Evolutionary conservation across 2,329 filamentous ascomycete species (phyloP).

Genomic region (Diplodia intermedia): DNA sequence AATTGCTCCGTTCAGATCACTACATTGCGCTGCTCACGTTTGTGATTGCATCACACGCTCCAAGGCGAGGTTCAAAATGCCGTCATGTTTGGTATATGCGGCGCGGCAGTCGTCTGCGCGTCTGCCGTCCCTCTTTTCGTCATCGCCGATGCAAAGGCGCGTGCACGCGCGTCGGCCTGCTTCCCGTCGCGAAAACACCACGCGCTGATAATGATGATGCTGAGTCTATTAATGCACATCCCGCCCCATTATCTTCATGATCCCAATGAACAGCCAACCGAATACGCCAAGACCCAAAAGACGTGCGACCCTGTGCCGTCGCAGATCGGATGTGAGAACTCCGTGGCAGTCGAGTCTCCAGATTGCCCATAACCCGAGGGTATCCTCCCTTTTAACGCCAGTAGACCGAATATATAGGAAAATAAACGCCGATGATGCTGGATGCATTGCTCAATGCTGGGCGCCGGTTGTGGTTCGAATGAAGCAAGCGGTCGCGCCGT

Average conservation of each 20-base stretch:
- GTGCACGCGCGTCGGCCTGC: slow-evolving; percentile 14
- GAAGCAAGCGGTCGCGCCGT: slow-evolving; percentile 34
- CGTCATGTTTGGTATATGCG: background rate
- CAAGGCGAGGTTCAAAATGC: background rate
- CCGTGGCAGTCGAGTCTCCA: slow-evolving; percentile 16
- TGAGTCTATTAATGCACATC: slow-evolving; percentile 23
- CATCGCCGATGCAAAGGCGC: slow-evolving; percentile 19
- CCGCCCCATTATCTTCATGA: slow-evolving; percentile 14
- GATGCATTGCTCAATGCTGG: slow-evolving; percentile 12
- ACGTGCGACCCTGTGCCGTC: slow-evolving; percentile 3
- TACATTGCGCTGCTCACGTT: background rate
- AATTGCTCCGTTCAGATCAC: background rate
- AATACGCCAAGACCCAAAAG: slow-evolving; percentile 8
- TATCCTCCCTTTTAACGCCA: slow-evolving; percentile 31
- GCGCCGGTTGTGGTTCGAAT: background rate
- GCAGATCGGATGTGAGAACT: slow-evolving; percentile 14
- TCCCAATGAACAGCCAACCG: slow-evolving; percentile 18
- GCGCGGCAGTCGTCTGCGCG: slow-evolving; percentile 8
- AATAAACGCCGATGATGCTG: slow-evolving; percentile 24
- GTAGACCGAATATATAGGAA: slow-evolving; percentile 6
- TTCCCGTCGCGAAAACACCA: slow-evolving; percentile 17
- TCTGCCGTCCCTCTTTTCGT: slow-evolving; percentile 12
- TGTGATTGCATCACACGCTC: background rate
- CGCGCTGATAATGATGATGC: slow-evolving; percentile 3
- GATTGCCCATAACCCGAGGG: slow-evolving; percentile 21